Evolutionary conservation across 2,329 filamentous ascomycete genomes (phyloP).

Genomic region (Samsoniella hepiali): DNA sequence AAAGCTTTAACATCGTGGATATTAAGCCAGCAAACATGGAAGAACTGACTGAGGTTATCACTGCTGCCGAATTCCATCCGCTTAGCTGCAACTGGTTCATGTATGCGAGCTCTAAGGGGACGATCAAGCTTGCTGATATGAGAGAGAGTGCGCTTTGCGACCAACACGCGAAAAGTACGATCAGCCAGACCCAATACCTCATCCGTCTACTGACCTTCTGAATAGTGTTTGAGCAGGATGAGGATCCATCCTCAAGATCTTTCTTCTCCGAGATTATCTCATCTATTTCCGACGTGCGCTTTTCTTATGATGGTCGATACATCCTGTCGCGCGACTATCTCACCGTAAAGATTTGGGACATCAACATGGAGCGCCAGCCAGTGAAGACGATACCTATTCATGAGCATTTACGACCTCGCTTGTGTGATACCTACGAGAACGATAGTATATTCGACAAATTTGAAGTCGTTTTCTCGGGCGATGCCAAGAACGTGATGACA

Average conservation of each 20-base stretch:
- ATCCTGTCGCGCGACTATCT: conserved; percentile 97
- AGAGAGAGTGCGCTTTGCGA: conserved; percentile 94
- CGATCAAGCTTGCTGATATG: conserved; percentile 99
- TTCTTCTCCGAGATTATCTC: conserved; percentile 99
- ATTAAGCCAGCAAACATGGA: conserved; percentile 99
- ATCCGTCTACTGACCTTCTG: conserved; percentile 24
- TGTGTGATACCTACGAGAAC: conserved; percentile 99
- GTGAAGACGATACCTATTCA: conserved; percentile 99
- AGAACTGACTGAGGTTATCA: conserved; percentile 97
- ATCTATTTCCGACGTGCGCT: conserved; percentile 97
- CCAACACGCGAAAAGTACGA: conserved; percentile 84
- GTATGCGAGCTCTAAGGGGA: conserved; percentile 98
- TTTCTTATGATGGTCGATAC: conserved; percentile 93
- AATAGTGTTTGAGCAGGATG: conserved; percentile 96
- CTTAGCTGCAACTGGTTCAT: conserved; percentile 99
- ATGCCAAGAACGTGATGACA: conserved; percentile 99
- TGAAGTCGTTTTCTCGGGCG: conserved; percentile 96
- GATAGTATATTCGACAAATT: conserved; percentile 99
- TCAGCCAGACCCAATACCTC: neutral
- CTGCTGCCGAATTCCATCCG: conserved; percentile 95
- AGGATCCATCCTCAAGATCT: conserved; percentile 91
- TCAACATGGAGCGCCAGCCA: conserved; percentile 97
- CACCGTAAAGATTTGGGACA: conserved; percentile 99
- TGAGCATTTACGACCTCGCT: conserved; percentile 86
- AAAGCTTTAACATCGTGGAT: conserved; percentile 99